These are phyloP conservation scores for Dimargaris verticillata DNA, from an alignment of 192 early-diverging fungal genomes.

Conservation along the genomic window DNA sequence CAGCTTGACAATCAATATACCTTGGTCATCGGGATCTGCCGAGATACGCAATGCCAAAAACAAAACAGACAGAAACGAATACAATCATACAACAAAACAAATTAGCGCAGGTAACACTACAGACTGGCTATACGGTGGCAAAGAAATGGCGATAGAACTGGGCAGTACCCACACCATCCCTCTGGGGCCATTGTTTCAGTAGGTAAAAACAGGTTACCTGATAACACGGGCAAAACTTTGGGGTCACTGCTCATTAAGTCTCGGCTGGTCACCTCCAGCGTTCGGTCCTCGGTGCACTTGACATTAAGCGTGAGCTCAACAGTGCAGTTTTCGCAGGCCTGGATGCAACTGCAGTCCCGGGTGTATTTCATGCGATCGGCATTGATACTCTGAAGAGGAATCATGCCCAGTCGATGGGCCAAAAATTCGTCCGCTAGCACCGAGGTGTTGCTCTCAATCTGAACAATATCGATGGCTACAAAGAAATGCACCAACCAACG, in stretches of 20 bases:
- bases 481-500: background rate
- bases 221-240: conserved; percentile 41
- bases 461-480: conserved; percentile 87
- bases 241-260: conserved; percentile 65
- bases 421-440: conserved; percentile 92
- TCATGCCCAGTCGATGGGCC: conserved; percentile 85
- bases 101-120: no score
- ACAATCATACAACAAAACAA: no score
- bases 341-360: conserved; percentile 51
- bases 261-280: conserved; percentile 62
- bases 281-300: conserved; percentile 62
- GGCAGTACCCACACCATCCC: no score
- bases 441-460: conserved; percentile 82
- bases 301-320: conserved; percentile 77
- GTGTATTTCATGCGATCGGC: conserved; percentile 72
- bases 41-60: no score
- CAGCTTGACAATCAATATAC: conserved; percentile 75
- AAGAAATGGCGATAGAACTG: no score
- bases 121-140: no score
- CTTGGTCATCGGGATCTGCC: conserved; percentile 46
- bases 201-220: no score
- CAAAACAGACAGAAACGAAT: no score
- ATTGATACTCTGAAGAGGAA: conserved; percentile 68
- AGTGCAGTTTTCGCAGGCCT: conserved; percentile 81
- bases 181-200: no score